Evolutionary conservation across 352 stramenopile genomes (phyloP).

Genomic region (Pythium dissotocum): DNA sequence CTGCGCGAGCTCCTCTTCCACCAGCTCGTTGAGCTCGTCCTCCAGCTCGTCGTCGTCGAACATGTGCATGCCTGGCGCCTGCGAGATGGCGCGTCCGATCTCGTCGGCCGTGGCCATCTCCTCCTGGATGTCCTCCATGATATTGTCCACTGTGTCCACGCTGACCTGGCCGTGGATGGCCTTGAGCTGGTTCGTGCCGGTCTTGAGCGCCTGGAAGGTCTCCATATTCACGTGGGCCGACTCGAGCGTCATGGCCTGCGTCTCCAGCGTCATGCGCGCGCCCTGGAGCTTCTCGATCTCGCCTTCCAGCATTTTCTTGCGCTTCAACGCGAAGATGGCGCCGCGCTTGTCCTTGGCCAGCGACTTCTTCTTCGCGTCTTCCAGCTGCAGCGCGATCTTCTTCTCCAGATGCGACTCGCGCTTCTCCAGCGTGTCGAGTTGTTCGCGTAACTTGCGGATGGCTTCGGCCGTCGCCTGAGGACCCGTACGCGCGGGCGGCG

Average conservation of each 20-base stretch:
- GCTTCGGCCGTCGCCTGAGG: slow-evolving; percentile 81
- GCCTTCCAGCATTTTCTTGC: slow-evolving; percentile 98
- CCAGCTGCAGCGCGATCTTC: slow-evolving; percentile 93
- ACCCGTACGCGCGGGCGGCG: slow-evolving; percentile 48
- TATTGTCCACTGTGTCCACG: slow-evolving; percentile 97
- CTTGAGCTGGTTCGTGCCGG: slow-evolving; percentile 93
- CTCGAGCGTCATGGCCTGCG: slow-evolving; percentile 91
- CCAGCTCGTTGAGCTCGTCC: slow-evolving; percentile 92
- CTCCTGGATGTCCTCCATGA: slow-evolving; percentile 98
- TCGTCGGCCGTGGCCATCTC: slow-evolving; percentile 96
- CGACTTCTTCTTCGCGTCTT: slow-evolving; percentile 96
- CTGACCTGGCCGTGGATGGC: slow-evolving; percentile 95
- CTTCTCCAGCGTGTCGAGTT: slow-evolving; percentile 92
- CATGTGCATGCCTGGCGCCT: slow-evolving; percentile 92
- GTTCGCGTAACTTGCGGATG: slow-evolving; percentile 90
- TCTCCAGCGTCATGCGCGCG: slow-evolving; percentile 96
- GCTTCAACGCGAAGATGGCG: slow-evolving; percentile 97
- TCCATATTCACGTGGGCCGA: slow-evolving; percentile 95
- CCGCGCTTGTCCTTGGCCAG: slow-evolving; percentile 96
- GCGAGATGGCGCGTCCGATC: slow-evolving; percentile 93
- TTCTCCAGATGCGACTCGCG: slow-evolving; percentile 96
- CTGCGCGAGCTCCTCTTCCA: slow-evolving; percentile 93
- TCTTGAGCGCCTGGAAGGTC: slow-evolving; percentile 95
- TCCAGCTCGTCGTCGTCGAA: slow-evolving; percentile 95
- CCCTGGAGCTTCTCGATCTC: slow-evolving; percentile 98